Evolutionary conservation across 495 filamentous ascomycete genomes (phyloP), one percentile per base, ranked within the genome.

Genomic region (Trichoderma parareesei): DNA sequence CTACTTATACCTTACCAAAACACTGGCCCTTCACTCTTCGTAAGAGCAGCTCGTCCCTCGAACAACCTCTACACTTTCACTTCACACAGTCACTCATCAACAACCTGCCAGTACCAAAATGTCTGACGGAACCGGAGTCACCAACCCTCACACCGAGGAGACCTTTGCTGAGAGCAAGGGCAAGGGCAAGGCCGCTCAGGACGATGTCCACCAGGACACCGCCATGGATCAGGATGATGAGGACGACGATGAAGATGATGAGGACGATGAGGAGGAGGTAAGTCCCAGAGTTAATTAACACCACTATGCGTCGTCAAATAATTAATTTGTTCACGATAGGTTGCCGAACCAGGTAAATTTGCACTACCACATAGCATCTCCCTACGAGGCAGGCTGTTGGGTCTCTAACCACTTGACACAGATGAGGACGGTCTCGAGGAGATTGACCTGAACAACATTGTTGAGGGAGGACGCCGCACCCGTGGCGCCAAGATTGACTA

Each of bases 381-480:
- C 38, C 16, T 38, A 20, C 38, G 3, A 18, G 2, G 18, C 6
- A 61, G n/a, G 9, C 18, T 35, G 5, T 61, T 18, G 4, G 38
- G 2, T 33, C 14, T 43, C 41, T 40, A 61, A 40, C 38, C 38
- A 9, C 7, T n/a, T 27, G 2, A 41, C 0, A 0, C 60, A 61
- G 90, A 90, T 61, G 84, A 87, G 10, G 91, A 94, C 70, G 87
- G 90, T 76, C 86, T 97, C 79, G 90, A 92, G 74, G 92, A 92
- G 74, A 95, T 98, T 74, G 91, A 95, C 73, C 41, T 83, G 44
- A 82, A 84, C 68, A 97, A 97, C 82, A 97, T 98, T 77, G 86
- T 98, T 71, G 60, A 67, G 9, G 80, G 77, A 65, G 89, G 89
- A 71, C 84, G 88, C 49, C 93, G 94, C 74, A 98, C 94, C 46